Base-by-base conservation (phyloP, 2,329 filamentous ascomycete species). In the Botrytis elliptica region DNA sequence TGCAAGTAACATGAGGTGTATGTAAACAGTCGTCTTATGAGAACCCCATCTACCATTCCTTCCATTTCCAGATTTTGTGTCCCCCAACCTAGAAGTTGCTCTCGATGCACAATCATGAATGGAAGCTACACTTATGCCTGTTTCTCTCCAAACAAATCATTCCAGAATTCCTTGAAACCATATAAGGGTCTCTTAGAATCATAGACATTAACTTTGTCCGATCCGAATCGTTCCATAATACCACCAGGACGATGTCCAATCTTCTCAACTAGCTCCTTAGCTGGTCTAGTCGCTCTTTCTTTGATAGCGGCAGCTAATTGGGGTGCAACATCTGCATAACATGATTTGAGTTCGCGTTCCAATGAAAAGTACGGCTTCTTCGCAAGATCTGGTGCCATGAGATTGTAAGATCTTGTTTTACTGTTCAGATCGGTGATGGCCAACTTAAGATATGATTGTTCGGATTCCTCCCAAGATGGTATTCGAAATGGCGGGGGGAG, bases 351-450 rank as follows among this genome's bases (percentile, higher is more conserved):
- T 83, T 99, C 96, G 67, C 95, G 89, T 63, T 94, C 89, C 12
- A 98, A 88, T 3, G 87, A 91, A 80, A 94, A 94, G 82, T 98
- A 98, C 0, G 95, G 93, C 82, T 97, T 97, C 83, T 96, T 97
- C 3, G 95, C 95, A 2, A 97, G 86, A 72, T 94, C 91, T 0
- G 96, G 96, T 0, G 96, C 95, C 90, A 97, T 95, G 4, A 98
- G 88, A 79, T 98, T 98, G 85, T 99, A 99, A 22, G 93, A 93
- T 40, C 96, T 89, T 12, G 94, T 92, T 67, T 97, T 86, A 44
- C 84, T 83, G 82, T 98, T 98, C 73, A 98, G 88, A 73, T 93
- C 90, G 65, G 88, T 87, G 76, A 99, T 88, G 8, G 93, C 89
- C 8, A 96, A 87, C 57, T 88, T 88, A 81, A 95, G 90, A 83